A percentile compares a stretch with the other conserved stretches of the same genome.
phyloP scores from a whole-genome alignment of 1,139 yeast species.

The Saccharomyces pastorianus region DNA sequence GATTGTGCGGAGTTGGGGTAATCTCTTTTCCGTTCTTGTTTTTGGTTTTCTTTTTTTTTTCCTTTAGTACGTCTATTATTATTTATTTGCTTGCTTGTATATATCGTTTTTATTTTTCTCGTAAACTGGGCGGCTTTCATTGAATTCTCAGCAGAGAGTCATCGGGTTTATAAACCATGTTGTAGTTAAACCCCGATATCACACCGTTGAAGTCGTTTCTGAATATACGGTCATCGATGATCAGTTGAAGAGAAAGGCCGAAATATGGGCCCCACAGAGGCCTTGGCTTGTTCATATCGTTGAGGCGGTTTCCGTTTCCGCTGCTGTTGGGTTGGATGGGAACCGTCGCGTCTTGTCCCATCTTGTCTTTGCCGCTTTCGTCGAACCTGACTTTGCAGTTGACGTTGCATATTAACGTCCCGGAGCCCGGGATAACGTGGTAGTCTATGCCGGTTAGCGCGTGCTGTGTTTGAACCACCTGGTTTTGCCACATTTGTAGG shows the following conservation, averaged over 20 bases:
- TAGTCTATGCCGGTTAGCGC: slow-evolving; percentile 54
- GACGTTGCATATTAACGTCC: slow-evolving; percentile 45
- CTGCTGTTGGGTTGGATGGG: slow-evolving; percentile 4
- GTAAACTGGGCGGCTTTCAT: not conserved
- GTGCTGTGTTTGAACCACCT: slow-evolving; percentile 55
- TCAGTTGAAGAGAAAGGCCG: slow-evolving; percentile 53
- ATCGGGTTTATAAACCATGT: slow-evolving; percentile 55
- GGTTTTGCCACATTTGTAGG: slow-evolving; percentile 53
- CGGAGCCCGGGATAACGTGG: slow-evolving; percentile 63
- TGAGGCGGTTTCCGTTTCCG: slow-evolving; percentile 11
- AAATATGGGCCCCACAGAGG: slow-evolving; percentile 60
- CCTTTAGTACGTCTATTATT: not conserved
- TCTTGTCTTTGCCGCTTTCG: slow-evolving; percentile 57
- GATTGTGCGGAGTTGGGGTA: no score
- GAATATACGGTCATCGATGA: slow-evolving; percentile 50
- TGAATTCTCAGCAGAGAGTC: slow-evolving; percentile 39
- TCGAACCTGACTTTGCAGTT: slow-evolving; percentile 66
- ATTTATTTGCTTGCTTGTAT: not conserved
- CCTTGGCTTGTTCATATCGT: slow-evolving; percentile 18
- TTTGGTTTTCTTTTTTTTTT: no score
- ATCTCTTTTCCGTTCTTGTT: no score
- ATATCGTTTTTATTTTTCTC: slow-evolving; percentile 1
- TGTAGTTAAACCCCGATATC: slow-evolving; percentile 51
- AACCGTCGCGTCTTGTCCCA: slow-evolving; percentile 52
- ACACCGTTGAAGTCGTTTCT: slow-evolving; percentile 41